Evolutionary conservation across 2,329 filamentous ascomycete genomes (phyloP), one percentile per base, ranked within the genome.

Genomic region (Aspergillus unguis): DNA sequence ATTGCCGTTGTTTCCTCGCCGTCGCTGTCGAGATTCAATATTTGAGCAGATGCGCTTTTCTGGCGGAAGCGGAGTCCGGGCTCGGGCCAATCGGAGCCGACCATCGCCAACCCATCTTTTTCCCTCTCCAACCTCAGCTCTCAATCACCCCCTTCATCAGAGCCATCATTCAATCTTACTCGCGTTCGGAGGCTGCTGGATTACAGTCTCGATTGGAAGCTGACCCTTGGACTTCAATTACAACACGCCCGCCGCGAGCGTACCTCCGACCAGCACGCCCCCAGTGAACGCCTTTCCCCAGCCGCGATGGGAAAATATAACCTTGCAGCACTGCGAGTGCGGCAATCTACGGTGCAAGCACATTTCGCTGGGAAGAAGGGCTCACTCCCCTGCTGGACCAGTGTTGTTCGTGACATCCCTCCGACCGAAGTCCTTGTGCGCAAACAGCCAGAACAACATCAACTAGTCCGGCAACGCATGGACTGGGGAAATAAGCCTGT

Each of bases 371-470:
- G 66, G 42, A 73, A 73, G 58, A 70, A 63, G 35, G 57, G 54
- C 11, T 61, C 61, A 37, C 56, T 67, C n/a, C 74, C 73, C 25
- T 61, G 64, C 63, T 87, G 85, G 85, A 80, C 82, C 61, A 67
- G 78, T 44, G 74, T 81, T 8, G 65, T 86, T 38, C 73, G 74
- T 57, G 75, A 79, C 47, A 78, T 85, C 23, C 85, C 85, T 25
- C 84, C 85, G 3, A 72, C 82, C 43, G 79, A 84, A 62, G 76
- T 79, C 6, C 74, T 86, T 31, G 78, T 83, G 45, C 81, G 85
- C 33, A 80, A 80, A 37, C 80, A 80, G 50, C 72, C 80, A 9
- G 71, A 75, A 23, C 72, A 74, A 54, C 73, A 79, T 57, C 62
- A 71, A 51, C 60, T 76, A 51, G 62, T 73, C 17, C 67, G 69